Conservation (phyloP, 768 basidiomycete species). For the Mycena rosella region DNA sequence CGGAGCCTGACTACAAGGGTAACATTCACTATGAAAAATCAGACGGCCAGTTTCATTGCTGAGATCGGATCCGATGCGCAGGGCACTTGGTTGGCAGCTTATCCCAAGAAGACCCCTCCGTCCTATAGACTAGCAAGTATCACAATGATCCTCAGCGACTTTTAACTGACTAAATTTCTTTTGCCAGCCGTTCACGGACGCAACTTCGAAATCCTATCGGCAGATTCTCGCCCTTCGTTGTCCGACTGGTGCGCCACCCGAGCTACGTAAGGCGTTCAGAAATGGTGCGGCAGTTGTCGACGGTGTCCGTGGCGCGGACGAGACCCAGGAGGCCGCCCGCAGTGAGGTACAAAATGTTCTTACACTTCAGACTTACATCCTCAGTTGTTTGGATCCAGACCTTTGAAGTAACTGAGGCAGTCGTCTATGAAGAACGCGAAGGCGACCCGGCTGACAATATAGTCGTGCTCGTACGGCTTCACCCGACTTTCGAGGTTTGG, state of each 20-base stretch:
- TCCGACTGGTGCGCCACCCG: constrained; percentile 5
- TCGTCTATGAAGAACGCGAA: not conserved
- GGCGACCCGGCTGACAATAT: constrained; percentile 5
- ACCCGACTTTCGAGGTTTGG: constrained; percentile 1
- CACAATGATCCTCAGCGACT: not conserved
- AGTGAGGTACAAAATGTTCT: constrained; percentile 3
- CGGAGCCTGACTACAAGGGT: not conserved
- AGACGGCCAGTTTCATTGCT: constrained; percentile 9
- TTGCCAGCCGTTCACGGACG: constrained; percentile 21
- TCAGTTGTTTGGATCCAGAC: not conserved
- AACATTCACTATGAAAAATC: constrained; percentile 7
- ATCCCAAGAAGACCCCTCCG: constrained; percentile 17
- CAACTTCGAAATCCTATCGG: constrained; percentile 6
- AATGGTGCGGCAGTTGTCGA: constrained; percentile 8
- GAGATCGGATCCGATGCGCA: constrained; percentile 25
- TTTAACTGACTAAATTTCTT: not conserved
- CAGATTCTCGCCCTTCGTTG: constrained; percentile 5
- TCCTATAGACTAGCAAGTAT: constrained; percentile 9
- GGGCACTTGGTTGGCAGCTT: constrained; percentile 22
- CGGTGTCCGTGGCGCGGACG: constrained; percentile 7
- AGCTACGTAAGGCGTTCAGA: constrained; percentile 4
- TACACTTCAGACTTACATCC: not conserved
- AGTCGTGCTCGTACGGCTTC: not conserved
- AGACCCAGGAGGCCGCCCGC: not conserved
- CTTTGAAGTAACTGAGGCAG: not conserved